Base-by-base conservation (phyloP, 306 rosid species). In the Glycine latifolia region DNA sequence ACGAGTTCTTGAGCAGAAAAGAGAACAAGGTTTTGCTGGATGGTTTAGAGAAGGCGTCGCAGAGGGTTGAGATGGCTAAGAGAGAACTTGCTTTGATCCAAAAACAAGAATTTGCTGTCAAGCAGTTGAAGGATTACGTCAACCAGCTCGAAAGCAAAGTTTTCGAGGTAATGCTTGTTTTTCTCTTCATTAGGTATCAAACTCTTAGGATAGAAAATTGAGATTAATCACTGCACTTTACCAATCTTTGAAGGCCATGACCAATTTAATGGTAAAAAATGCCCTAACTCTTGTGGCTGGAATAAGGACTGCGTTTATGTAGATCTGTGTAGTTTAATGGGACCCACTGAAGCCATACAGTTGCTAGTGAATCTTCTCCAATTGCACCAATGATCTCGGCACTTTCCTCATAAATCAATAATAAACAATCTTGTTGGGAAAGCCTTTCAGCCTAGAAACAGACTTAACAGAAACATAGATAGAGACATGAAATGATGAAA, bases 41-140 rank as follows among this genome's bases (percentile, higher is more conserved):
- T 80, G 98, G 97, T 15, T 80, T 94, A 84, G 92, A 90, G 83
- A 80, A 84, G 86, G 98, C 98, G 7, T 85, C 97, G 2, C 83
- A 71, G 82, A 90, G 94, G 76, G 97, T 94, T 49, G 95, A 91
- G 81, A 85, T 56, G 68, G 91, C 97, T 15, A 87, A 76, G 85
- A 81, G 74, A 73, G 89, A 88, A 67, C 90, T 94, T 7, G 97
- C 89, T 15, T 81, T 84, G 82, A 90, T 94, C 53, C 86, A 90
- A 56, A 77, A 77, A 60, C 98, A 86, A 70, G 90, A 91, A 78
- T 77, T 79, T 48, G 94, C 89, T 54, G 89, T 87, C 0, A 91
- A 88, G 86, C 85, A 73, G 54, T 77, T 81, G 62, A 88, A 84
- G 78, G 90, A 88, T n/a, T 88, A 91, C 46, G 67, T 91, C 60